Base-by-base conservation (phyloP, 805 yeast genomes). In the Starmerella roubikii region DNA sequence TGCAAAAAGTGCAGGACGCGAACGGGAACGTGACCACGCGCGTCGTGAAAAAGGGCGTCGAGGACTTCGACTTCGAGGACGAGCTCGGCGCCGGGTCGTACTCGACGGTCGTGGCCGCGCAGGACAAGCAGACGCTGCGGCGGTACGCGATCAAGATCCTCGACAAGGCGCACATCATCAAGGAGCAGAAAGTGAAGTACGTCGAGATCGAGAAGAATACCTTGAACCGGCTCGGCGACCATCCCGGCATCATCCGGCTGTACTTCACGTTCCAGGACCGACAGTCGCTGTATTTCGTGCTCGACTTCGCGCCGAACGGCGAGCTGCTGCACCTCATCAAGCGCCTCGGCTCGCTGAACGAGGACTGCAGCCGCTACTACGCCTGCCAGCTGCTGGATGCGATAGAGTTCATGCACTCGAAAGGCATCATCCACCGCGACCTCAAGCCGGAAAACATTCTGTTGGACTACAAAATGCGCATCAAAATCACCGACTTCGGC, bases 201-300 rank as follows among this genome's bases (percentile, higher is more conserved):
- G 98, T 91, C 42, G 85, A 85, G 56, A 88, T 91, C 41, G 98
- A 91, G 55, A 91, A 91, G 56, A 77, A 81, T 40, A 83, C 96
- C 1, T 63, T 91, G 46, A 86, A 85, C 58, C 62, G 88, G 19
- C 64, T 91, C 46, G 94, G 94, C 3, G 77, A 78, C 40, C 97
- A 91, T 55, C 95, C 96, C 0, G 98, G 98, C 1, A 79, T 91
- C 22, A 93, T 91, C 17, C 81, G 86, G 34, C 64, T 91, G 34
- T 82, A 83, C 60, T 91, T 81, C 59, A 91, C 98, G 1, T 91
- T 91, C 61, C 98, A 91, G 58, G 98, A 91, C 57, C 83, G 81
- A 32, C 71, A 74, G 42, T 77, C 84, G 25, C 64, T 91, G 28
- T 91, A 84, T 56, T 91, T 86, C 58, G 98, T 88, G 27, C 71